Evolutionary conservation across 495 filamentous ascomycete genomes (phyloP).

Genomic region (Talaromyces borbonicus): DNA sequence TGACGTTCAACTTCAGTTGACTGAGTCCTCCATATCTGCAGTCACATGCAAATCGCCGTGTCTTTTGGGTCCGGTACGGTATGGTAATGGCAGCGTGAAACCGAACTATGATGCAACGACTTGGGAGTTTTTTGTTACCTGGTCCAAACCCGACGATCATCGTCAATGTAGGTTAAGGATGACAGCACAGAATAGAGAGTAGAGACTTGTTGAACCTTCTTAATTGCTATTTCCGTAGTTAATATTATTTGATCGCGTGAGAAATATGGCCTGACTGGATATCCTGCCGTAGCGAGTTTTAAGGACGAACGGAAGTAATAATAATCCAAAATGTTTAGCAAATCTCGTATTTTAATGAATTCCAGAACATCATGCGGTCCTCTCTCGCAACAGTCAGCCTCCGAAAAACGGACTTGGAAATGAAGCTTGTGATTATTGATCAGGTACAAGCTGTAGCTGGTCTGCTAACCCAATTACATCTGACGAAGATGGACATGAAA

Average conservation of each 20-base stretch:
- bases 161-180: background rate
- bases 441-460: background rate
- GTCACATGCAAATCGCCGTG: slow-evolving; percentile 2
- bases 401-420: no score
- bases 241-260: no score
- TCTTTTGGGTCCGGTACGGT: background rate
- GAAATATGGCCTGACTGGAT: background rate
- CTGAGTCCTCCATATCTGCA: no score
- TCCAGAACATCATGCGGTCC: no score
- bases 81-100: background rate
- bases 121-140: no score
- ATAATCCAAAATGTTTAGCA: background rate
- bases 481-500: no score
- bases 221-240: no score
- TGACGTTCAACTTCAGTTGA: background rate
- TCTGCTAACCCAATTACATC: background rate
- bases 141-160: no score
- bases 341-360: no score
- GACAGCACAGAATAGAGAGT: background rate
- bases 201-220: no score
- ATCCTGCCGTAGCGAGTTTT: background rate
- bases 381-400: no score
- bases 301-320: slow-evolving; percentile 3
- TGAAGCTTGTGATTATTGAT: background rate
- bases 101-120: background rate